Percentiles rank a stretch among this genome's conserved stretches.
phyloP scores from a whole-genome alignment of 2,329 filamentous ascomycete species.

The Westerdykella ornata region DNA sequence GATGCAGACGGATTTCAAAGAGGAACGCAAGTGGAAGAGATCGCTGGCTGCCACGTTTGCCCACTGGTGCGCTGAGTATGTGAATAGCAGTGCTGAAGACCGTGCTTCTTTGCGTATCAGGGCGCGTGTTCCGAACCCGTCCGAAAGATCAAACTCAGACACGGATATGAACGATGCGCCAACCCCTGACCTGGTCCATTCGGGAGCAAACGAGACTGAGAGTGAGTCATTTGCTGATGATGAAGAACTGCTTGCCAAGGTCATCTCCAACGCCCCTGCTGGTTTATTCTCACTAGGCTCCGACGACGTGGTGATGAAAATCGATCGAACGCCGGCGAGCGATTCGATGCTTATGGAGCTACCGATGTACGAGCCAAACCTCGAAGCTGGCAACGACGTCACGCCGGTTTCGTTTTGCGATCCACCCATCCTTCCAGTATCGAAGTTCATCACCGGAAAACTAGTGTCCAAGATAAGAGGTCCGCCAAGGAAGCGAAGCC shows the following conservation, averaged over 20 bases:
- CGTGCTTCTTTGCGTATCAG: slow-evolving; percentile 63
- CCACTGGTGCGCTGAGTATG: slow-evolving; percentile 76
- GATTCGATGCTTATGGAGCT: slow-evolving; percentile 74
- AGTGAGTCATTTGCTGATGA: slow-evolving; percentile 36
- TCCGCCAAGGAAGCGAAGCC: slow-evolving; percentile 67
- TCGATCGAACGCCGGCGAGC: slow-evolving; percentile 65
- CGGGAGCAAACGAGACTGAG: slow-evolving; percentile 34
- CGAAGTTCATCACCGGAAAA: slow-evolving; percentile 77
- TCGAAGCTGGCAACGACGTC: slow-evolving; percentile 28
- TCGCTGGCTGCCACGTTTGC: slow-evolving; percentile 73
- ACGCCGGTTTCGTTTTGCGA: slow-evolving; percentile 30
- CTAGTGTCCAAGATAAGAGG: slow-evolving; percentile 62
- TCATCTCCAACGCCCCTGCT: slow-evolving; percentile 54
- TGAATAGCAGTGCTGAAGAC: slow-evolving; percentile 57
- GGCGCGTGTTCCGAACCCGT: slow-evolving; percentile 34
- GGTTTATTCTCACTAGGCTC: slow-evolving; percentile 77
- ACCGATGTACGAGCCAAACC: slow-evolving; percentile 60
- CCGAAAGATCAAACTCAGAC: slow-evolving; percentile 13
- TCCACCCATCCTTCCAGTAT: slow-evolving; percentile 68
- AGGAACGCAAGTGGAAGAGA: slow-evolving; percentile 92
- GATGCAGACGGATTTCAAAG: slow-evolving; percentile 94
- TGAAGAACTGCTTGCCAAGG: slow-evolving; percentile 39
- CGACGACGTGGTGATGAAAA: slow-evolving; percentile 72
- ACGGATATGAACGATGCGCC: slow-evolving; percentile 36
- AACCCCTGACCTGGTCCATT: slow-evolving; percentile 36